These are phyloP conservation scores for Metschnikowia lachancei DNA, from an alignment of 805 yeast species.

Conservation along the genomic window DNA sequence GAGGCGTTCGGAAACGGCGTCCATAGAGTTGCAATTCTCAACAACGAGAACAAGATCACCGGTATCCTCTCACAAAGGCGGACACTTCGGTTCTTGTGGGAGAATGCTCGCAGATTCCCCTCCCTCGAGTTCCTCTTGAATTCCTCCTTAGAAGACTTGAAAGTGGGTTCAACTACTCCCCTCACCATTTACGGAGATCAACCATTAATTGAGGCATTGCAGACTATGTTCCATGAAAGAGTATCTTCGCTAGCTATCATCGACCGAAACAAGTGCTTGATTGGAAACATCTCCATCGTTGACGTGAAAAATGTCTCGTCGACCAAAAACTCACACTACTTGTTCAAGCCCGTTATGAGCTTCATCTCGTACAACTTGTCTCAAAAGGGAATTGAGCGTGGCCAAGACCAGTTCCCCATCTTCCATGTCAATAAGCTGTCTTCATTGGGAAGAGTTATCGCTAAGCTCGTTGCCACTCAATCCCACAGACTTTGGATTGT, in stretches of 20 bases:
- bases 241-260: slow-evolving; percentile 92
- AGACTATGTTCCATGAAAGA: slow-evolving; percentile 77
- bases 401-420: slow-evolving; percentile 94
- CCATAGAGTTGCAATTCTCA: slow-evolving; percentile 83
- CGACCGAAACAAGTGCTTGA: slow-evolving; percentile 67
- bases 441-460: slow-evolving; percentile 83
- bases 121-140: slow-evolving; percentile 72
- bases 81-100: slow-evolving; percentile 82
- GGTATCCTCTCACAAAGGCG: slow-evolving; percentile 93
- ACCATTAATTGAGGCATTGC: slow-evolving; percentile 78
- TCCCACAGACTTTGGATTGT: slow-evolving; percentile 89
- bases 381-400: slow-evolving; percentile 87
- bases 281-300: slow-evolving; percentile 92
- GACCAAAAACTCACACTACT: slow-evolving; percentile 79
- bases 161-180: slow-evolving; percentile 70
- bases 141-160: slow-evolving; percentile 64
- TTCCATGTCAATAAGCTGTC: slow-evolving; percentile 84
- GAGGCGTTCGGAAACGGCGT: slow-evolving; percentile 93
- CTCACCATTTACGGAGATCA: slow-evolving; percentile 85
- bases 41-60: slow-evolving; percentile 45
- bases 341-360: slow-evolving; percentile 80
- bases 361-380: slow-evolving; percentile 83
- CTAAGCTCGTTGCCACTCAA: slow-evolving; percentile 92
- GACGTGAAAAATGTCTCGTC: slow-evolving; percentile 88
- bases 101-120: slow-evolving; percentile 83